Percentiles rank a stretch among this genome's conserved stretches.
Conservation (phyloP, 2,329 filamentous ascomycete genomes). For the Exophiala bonariae region DNA sequence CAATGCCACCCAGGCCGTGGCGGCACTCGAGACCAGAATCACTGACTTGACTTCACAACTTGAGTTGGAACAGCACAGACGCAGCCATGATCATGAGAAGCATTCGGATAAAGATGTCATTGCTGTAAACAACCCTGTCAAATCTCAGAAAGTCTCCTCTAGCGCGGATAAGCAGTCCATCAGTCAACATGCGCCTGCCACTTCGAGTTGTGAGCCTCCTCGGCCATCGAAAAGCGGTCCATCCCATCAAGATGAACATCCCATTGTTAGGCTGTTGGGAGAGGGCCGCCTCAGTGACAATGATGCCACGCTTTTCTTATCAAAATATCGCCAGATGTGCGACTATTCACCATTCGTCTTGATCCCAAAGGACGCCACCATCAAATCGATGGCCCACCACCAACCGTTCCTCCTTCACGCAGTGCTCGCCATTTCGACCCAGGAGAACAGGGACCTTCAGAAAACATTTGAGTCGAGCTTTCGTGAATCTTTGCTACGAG, state of each 20-base stretch:
- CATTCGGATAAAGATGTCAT: background rate
- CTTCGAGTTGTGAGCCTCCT: no score
- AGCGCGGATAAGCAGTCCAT: no score
- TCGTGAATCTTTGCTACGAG: slow-evolving; percentile 29
- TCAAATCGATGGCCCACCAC: slow-evolving; percentile 12
- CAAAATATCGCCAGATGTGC: slow-evolving; percentile 2
- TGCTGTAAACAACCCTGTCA: no score
- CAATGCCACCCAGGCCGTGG: slow-evolving; percentile 2
- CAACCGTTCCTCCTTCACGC: slow-evolving; percentile 37
- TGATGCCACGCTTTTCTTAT: background rate
- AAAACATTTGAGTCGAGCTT: slow-evolving; percentile 30
- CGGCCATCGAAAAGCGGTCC: no score
- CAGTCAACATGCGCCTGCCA: no score
- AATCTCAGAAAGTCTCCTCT: background rate
- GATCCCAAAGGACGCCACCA: background rate
- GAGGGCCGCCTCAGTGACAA: background rate
- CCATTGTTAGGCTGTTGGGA: no score
- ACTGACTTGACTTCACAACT: slow-evolving; percentile 1
- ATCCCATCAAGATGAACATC: no score
- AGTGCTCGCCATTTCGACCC: slow-evolving; percentile 31
- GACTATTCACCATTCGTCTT: slow-evolving; percentile 4
- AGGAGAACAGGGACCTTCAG: slow-evolving; percentile 28
- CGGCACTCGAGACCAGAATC: background rate
- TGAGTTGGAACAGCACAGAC: slow-evolving; percentile 1
- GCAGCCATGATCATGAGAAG: background rate